These are phyloP conservation scores for Colletotrichum eremochloae DNA, from an alignment of 2,329 filamentous ascomycete species.

Conservation along the genomic window DNA sequence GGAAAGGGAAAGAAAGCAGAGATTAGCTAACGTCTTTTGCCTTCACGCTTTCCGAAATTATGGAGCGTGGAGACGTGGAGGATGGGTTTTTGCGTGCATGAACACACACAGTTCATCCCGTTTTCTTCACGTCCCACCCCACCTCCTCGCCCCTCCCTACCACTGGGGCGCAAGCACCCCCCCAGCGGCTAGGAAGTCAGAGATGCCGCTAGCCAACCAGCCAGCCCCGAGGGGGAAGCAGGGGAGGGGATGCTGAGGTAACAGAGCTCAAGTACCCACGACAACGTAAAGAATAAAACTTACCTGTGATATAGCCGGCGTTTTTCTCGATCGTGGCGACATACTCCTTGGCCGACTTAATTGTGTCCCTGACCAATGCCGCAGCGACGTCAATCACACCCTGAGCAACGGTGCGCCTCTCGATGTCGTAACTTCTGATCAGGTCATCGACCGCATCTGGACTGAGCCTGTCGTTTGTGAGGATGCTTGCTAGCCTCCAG, in stretches of 20 bases:
- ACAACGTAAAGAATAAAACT: background rate
- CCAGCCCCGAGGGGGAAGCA: background rate
- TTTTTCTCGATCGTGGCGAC: constrained; percentile 62
- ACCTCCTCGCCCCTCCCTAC: background rate
- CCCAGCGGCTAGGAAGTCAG: background rate
- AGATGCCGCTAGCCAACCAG: background rate
- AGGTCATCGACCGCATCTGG: constrained; percentile 46
- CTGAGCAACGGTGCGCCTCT: constrained; percentile 58
- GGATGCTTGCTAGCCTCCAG: constrained; percentile 62
- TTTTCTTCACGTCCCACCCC: background rate
- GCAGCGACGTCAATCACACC: constrained; percentile 63
- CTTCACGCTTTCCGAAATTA: background rate
- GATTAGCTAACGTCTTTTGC: constrained; percentile 17
- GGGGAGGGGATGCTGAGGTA: background rate
- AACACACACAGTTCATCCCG: background rate
- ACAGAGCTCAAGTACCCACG: background rate
- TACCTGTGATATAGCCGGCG: constrained; percentile 62
- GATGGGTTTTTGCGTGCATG: background rate
- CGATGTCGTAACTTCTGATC: constrained; percentile 59
- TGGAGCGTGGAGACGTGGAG: constrained; percentile 10
- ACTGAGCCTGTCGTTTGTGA: constrained; percentile 46
- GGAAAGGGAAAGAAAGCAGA: constrained; percentile 41
- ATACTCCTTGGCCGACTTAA: constrained; percentile 59
- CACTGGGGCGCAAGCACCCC: background rate
- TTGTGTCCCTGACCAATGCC: constrained; percentile 59